Base-by-base conservation (phyloP, 352 stramenopile genomes). In the Globisporangium uncinulatum region DNA sequence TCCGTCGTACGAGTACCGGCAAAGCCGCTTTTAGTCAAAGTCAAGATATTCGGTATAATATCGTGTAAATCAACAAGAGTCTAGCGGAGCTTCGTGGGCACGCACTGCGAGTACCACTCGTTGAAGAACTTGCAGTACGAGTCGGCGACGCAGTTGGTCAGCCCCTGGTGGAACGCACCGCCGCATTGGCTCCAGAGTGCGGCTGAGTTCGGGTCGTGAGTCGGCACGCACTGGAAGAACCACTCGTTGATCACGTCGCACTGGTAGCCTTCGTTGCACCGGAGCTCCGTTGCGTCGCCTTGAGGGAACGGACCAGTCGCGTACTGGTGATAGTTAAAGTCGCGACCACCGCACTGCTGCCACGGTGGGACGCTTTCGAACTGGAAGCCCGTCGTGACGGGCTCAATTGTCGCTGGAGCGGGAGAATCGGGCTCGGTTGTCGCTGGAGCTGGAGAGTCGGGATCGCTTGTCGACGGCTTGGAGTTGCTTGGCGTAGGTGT, bases 21-120 rank as follows among this genome's bases (percentile, higher is more conserved):
- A 39, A 39, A 13, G 24, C 10, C 7, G 6, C 34, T 13, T 39
- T 39, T 39, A 39, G 34, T 39, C 34, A 39, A 39, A 39, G 34
- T 39, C 34, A 39, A 39, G 34, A 39, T 39, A 13, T 13, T 39
- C 34, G 34, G 6, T 39, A 39, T 39, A 9, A 39, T 39, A 13
- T 13, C 34, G 34, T 13, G 34, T 6, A 39, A 39, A 6, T 39
- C 34, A 6, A 8, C 10, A 13, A 39, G n/a, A 13, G 34, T 1
- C 34, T 39, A 46, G 41, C 15, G 41, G 14, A 20, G 19, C 13
- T 57, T 50, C 3, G 41, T 41, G 29, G 70, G 73, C 6, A 79
- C 54, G 56, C 73, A 82, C 56, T 82, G 73, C 24, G 68, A 74
- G 61, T 79, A 82, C 73, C 70, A 82, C 7, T 70, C 51, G 44